Percentiles rank a stretch among this genome's conserved stretches.
phyloP scores from a whole-genome alignment of 2,329 filamentous ascomycete species.

The Scedosporium apiospermum region DNA sequence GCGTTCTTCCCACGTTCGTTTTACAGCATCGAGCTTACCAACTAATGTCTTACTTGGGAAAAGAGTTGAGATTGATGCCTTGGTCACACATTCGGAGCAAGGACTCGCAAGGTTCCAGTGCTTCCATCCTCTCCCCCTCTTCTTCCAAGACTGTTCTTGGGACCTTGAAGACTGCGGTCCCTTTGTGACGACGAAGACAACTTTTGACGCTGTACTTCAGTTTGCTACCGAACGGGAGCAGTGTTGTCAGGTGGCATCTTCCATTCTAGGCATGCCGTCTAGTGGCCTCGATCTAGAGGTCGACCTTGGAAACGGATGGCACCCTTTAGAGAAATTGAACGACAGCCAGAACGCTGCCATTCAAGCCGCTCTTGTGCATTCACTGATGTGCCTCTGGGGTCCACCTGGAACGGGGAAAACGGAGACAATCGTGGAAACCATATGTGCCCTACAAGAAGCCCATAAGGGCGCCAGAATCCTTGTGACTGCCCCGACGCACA shows the following conservation, averaged over 20 bases:
- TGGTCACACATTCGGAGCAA: constrained; percentile 18
- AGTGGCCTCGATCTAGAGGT: neutral
- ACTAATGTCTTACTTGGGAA: constrained; percentile 18
- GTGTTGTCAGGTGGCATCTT: constrained; percentile 21
- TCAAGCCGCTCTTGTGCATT: constrained; percentile 15
- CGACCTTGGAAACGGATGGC: neutral
- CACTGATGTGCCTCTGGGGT: constrained; percentile 31
- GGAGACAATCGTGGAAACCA: constrained; percentile 28
- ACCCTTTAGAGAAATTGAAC: neutral
- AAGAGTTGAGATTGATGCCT: constrained; percentile 25
- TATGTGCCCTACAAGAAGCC: constrained; percentile 19
- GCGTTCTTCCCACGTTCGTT: constrained; percentile 22
- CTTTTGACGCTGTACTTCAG: constrained; percentile 24
- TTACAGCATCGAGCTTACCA: constrained; percentile 22
- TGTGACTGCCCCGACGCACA: constrained; percentile 33
- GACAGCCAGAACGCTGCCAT: neutral
- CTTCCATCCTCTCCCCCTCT: constrained; percentile 26
- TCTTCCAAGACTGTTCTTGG: constrained; percentile 26
- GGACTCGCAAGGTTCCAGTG: constrained; percentile 24
- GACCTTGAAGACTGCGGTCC: constrained; percentile 25
- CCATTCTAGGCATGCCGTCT: neutral
- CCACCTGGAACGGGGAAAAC: constrained; percentile 36
- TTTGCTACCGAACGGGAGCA: constrained; percentile 19
- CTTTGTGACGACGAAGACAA: constrained; percentile 29
- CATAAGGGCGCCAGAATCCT: constrained; percentile 20